These are phyloP conservation scores for Metschnikowia drakensbergensis DNA, from an alignment of 805 yeast species.

Conservation along the genomic window DNA sequence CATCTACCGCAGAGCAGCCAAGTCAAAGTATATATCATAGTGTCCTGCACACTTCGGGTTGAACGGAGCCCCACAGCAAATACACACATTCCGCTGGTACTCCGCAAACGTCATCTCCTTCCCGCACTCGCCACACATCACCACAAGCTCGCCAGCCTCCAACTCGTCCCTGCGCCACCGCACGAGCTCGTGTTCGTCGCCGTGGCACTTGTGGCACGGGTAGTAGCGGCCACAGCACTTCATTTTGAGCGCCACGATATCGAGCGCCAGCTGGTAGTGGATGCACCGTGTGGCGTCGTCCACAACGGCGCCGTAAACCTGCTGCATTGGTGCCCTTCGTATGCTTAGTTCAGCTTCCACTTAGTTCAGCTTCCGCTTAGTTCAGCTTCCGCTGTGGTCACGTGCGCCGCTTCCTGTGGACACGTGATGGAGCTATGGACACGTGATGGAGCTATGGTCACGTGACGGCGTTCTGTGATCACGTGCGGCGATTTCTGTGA, in stretches of 20 bases:
- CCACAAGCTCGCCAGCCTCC: slow-evolving; percentile 16
- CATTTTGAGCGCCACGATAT: slow-evolving; percentile 39
- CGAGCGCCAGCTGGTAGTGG: slow-evolving; percentile 34
- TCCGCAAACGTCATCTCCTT: slow-evolving; percentile 26
- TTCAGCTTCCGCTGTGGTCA: background rate
- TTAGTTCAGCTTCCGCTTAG: background rate
- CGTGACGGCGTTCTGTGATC: no score
- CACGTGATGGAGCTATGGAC: no score
- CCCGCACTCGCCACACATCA: slow-evolving; percentile 38
- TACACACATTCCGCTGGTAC: slow-evolving; percentile 23
- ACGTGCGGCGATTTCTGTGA: no score
- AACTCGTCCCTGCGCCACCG: slow-evolving; percentile 16
- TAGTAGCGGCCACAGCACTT: slow-evolving; percentile 35
- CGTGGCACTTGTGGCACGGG: slow-evolving; percentile 41
- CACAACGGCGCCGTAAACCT: slow-evolving; percentile 15
- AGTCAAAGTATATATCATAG: slow-evolving; percentile 35
- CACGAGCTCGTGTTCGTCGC: slow-evolving; percentile 14
- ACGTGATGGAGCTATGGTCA: no score
- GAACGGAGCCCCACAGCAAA: slow-evolving; percentile 25
- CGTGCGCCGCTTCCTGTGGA: no score
- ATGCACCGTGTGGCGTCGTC: slow-evolving; percentile 35
- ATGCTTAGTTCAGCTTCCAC: no score
- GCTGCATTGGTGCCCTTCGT: background rate
- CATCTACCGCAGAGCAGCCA: background rate
- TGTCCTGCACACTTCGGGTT: slow-evolving; percentile 40